phyloP scores from a whole-genome alignment of 345 rosid genomes.

The Gossypium turneri region DNA sequence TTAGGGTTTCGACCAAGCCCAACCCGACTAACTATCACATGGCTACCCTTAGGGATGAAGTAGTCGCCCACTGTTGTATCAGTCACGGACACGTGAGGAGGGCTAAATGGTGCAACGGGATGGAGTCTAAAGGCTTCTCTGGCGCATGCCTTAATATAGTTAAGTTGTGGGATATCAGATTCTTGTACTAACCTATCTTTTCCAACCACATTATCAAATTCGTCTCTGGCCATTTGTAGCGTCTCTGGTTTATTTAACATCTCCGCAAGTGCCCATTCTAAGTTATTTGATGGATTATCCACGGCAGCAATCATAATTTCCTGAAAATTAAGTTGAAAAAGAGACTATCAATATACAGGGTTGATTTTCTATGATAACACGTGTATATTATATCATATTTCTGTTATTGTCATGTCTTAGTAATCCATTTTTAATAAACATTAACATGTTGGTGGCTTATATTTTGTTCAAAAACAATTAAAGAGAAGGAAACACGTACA shows the following conservation, averaged over 20 bases:
- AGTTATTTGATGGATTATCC: conserved; percentile 37
- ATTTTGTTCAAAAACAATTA: not conserved
- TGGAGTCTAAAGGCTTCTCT: conserved; percentile 34
- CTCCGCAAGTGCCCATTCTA: conserved; percentile 32
- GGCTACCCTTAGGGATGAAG: conserved; percentile 33
- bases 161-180: conserved; percentile 23
- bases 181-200: conserved; percentile 31
- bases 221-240: conserved; percentile 22
- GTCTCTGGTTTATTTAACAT: conserved; percentile 27
- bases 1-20: conserved; percentile 29
- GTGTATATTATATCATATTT: not conserved
- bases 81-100: conserved; percentile 19
- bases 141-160: conserved; percentile 29
- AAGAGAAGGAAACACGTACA: not conserved
- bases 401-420: too few relatives aligned
- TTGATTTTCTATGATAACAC: too few relatives aligned
- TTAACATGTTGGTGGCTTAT: not conserved
- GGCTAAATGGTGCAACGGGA: conserved; percentile 17
- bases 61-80: conserved; percentile 11
- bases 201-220: conserved; percentile 30
- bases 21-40: conserved; percentile 23
- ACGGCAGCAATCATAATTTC: conserved; percentile 25
- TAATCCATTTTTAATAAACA: too few relatives aligned
- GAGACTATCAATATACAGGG: too few relatives aligned
- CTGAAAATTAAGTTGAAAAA: conserved; percentile 1